Conservation (phyloP, 2,329 filamentous ascomycete genomes). For the Curvularia verruculosa region DNA sequence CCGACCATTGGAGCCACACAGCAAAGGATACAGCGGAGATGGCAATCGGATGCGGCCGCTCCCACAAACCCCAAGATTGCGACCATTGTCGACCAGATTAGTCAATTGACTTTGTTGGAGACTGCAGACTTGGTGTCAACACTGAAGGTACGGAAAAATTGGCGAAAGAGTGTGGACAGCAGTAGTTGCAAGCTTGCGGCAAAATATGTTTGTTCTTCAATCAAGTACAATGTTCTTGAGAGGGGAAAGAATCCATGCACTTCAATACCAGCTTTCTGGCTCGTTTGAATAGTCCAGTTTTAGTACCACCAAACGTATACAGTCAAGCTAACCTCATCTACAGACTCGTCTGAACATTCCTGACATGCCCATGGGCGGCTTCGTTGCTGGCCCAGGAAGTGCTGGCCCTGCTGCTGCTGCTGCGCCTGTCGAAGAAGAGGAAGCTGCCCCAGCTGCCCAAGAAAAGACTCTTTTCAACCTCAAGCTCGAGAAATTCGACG, state of each 20-base stretch:
- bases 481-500: constrained; percentile 90
- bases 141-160: constrained; percentile 75
- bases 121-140: constrained; percentile 93
- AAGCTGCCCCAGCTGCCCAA: constrained; percentile 84
- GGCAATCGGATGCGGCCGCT: constrained; percentile 76
- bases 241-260: too few relatives aligned
- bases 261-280: not conserved
- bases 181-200: not conserved
- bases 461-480: constrained; percentile 98
- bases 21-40: constrained; percentile 67
- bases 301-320: not conserved
- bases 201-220: not conserved
- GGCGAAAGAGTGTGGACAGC: not conserved
- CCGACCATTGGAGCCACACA: constrained; percentile 45
- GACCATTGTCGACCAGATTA: constrained; percentile 97
- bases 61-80: constrained; percentile 86
- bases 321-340: constrained; percentile 7
- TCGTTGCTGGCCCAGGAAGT: constrained; percentile 68
- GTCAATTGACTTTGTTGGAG: constrained; percentile 95
- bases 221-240: not conserved
- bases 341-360: constrained; percentile 96
- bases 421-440: constrained; percentile 74
- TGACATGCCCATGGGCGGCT: constrained; percentile 92
- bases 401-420: constrained; percentile 65
- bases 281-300: not conserved